phyloP scores from a whole-genome alignment of 108 stramenopile species.

The Poteriospumella lacustris region DNA sequence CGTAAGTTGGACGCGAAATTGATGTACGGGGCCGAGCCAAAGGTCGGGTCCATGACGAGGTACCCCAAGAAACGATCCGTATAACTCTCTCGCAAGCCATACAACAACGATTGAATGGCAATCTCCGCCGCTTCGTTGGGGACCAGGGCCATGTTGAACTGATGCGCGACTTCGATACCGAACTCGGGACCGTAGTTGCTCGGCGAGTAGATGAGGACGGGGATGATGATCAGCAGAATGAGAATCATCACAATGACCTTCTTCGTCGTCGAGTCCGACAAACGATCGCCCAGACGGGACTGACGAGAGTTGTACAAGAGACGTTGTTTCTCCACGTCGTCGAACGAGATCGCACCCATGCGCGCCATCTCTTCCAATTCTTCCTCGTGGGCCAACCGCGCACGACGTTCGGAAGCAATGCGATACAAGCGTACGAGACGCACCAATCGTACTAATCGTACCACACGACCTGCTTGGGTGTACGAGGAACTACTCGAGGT shows the following conservation, averaged over 20 bases:
- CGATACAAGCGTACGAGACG: conserved; percentile 14
- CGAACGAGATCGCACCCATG: conserved; percentile 1
- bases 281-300: background rate
- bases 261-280: conserved; percentile 22
- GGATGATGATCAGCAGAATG: conserved; percentile 35
- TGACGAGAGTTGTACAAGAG: background rate
- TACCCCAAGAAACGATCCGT: background rate
- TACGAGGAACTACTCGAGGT: background rate
- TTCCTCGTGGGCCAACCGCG: background rate
- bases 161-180: background rate
- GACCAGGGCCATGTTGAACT: background rate
- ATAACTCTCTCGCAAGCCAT: background rate
- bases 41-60: background rate
- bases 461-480: background rate
- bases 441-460: conserved; percentile 15
- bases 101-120: background rate
- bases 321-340: background rate
- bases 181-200: background rate
- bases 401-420: conserved; percentile 1
- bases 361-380: background rate
- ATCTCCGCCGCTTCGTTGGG: background rate
- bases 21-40: background rate
- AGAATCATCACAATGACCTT: conserved; percentile 49
- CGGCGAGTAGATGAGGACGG: background rate
- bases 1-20: background rate